Evolutionary conservation across 495 filamentous ascomycete species (phyloP), one percentile per base, ranked within the genome.

Genomic region (Podospora pseudocomata): DNA sequence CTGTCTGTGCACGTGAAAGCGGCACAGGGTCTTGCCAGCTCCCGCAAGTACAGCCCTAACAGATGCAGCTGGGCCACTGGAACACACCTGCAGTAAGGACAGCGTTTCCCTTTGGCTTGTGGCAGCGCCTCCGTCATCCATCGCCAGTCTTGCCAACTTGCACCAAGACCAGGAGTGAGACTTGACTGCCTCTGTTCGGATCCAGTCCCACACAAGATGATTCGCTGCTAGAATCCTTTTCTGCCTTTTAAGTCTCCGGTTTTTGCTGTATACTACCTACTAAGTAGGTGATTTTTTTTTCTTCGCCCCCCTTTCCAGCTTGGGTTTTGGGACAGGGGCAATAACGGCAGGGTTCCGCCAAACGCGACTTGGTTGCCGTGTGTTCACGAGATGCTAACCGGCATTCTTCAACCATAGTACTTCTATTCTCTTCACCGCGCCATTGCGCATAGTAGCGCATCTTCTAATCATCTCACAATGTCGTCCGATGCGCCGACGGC

Each of bases 401-500:
- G 0, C 67, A 64, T 20, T 56, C 58, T 58, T 30, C 61, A 26
- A 54, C 56, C 61, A 16, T 64, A 72, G 71, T 73, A 79, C 62
- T 77, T 76, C 70, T 67, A 68, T 76, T 73, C 60, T 72, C 75
- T 73, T 72, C 71, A 34, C 54, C 27, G 66, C 68, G 65, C 68
- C 44, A 63, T 30, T 34, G 67, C 65, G 68, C 71, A 67, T 65
- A 27, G 66, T 73, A 77, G 73, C 74, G 70, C 67, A 65, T 75
- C 68, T 60, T 69, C 70, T 72, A 75, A 73, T 74, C 75, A 66
- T 71, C 71, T 75, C 65, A 73, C 70, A 71, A 81, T 83, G 78
- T 65, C 76, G 67, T 77, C 76, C 68, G 78, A 80, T 72, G 72
- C 75, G 65, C 76, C 78, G 64, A 80, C 69, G 68, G 76, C 82